A percentile compares a stretch with the other conserved stretches of the same genome.
phyloP scores from a whole-genome alignment of 2,329 filamentous ascomycete genomes.

The Zymoseptoria tritici region DNA sequence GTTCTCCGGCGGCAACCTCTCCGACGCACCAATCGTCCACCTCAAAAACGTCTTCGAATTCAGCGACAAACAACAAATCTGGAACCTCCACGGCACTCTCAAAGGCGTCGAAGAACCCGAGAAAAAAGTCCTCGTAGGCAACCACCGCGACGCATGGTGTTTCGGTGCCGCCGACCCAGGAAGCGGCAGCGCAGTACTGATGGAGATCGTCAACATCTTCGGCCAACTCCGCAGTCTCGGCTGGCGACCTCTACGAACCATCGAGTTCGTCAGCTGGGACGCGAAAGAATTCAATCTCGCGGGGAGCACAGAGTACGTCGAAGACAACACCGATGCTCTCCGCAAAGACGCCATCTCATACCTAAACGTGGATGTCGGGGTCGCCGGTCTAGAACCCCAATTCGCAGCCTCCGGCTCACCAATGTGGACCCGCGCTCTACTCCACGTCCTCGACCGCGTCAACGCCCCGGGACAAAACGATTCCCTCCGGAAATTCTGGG shows the following conservation, averaged over 20 bases:
- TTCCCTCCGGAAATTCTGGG: conserved; percentile 70
- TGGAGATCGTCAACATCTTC: conserved; percentile 81
- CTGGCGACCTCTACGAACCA: conserved; percentile 88
- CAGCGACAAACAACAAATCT: conserved; percentile 72
- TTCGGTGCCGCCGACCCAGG: conserved; percentile 82
- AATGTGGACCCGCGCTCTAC: conserved; percentile 64
- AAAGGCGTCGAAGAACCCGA: conserved; percentile 73
- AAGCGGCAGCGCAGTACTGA: conserved; percentile 80
- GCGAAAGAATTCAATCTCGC: conserved; percentile 87
- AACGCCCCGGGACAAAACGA: conserved; percentile 63
- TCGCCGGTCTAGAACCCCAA: conserved; percentile 50
- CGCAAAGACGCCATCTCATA: conserved; percentile 74
- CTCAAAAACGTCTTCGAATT: conserved; percentile 85
- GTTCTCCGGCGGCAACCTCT: conserved; percentile 59
- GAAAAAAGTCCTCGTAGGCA: conserved; percentile 83
- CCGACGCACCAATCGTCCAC: conserved; percentile 57
- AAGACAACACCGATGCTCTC: conserved; percentile 68
- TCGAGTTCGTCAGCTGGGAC: conserved; percentile 97
- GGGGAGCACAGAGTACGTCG: conserved; percentile 90
- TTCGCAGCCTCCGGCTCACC: conserved; percentile 78
- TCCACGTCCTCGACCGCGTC: conserved; percentile 66
- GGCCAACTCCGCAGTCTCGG: conserved; percentile 67
- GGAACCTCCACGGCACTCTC: conserved; percentile 84
- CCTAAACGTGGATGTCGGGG: conserved; percentile 77
- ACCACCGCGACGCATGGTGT: conserved; percentile 87